Conservation (phyloP, 441 rosid genomes). For the Erodium chrysanthum region DNA sequence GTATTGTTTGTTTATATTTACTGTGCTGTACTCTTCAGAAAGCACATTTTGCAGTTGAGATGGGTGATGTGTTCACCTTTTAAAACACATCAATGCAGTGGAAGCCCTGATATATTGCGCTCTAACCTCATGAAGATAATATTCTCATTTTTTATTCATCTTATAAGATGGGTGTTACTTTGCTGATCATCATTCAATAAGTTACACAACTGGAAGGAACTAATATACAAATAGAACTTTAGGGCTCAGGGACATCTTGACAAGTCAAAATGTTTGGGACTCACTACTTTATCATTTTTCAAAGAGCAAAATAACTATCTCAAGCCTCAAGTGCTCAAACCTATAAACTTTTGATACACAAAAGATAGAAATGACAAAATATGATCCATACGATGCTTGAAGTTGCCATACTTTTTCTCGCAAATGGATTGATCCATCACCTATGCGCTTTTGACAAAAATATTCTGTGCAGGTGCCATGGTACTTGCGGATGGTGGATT, state of each 20-base stretch:
- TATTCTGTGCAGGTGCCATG: conserved; percentile 74
- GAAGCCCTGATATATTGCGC: conserved; percentile 4
- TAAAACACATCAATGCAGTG: neutral
- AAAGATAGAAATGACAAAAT: neutral
- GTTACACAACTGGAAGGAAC: neutral
- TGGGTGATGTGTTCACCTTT: neutral
- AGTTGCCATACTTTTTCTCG: neutral
- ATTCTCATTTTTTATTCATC: neutral
- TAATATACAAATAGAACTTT: neutral
- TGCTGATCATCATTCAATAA: neutral
- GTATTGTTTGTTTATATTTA: neutral
- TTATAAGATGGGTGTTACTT: neutral
- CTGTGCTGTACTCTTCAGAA: neutral
- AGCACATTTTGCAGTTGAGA: neutral
- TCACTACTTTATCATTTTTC: neutral
- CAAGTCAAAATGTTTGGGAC: conserved; percentile 4
- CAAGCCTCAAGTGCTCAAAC: neutral
- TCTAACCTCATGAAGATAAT: neutral
- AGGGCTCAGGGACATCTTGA: neutral
- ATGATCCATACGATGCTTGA: neutral
- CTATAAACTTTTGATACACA: neutral
- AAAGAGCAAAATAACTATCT: neutral
- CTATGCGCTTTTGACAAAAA: neutral
- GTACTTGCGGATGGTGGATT: conserved; percentile 95
- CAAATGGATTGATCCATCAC: neutral